Evolutionary conservation across 2,329 filamentous ascomycete species (phyloP).

Genomic region (Penicillium capsulatum): DNA sequence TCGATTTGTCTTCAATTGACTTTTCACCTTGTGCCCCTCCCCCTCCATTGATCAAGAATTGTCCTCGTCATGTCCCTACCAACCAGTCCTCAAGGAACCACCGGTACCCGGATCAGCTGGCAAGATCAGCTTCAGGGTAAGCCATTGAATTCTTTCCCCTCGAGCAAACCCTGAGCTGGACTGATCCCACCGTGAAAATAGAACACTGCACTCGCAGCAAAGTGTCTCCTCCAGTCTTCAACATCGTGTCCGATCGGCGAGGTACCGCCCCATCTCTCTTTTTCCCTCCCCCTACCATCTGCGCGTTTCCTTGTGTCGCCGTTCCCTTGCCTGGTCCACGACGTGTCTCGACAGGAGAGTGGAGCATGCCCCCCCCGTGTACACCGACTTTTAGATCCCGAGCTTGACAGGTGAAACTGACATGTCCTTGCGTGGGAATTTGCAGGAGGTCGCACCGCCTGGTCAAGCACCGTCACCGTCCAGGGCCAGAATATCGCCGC

Average conservation of each 20-base stretch:
- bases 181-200: no score
- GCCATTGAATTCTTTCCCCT: slow-evolving; percentile 13
- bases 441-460: slow-evolving; percentile 80
- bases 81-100: slow-evolving; percentile 22
- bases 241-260: slow-evolving; percentile 70
- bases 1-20: slow-evolving; percentile 7
- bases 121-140: slow-evolving; percentile 57
- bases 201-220: slow-evolving; percentile 57
- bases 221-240: slow-evolving; percentile 57
- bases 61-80: slow-evolving; percentile 22
- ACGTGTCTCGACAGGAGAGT: slow-evolving; percentile 23
- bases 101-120: slow-evolving; percentile 41
- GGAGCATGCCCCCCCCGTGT: slow-evolving; percentile 26
- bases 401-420: slow-evolving; percentile 22
- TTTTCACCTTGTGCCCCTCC: no score
- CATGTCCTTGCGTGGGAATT: slow-evolving; percentile 19
- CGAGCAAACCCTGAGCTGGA: no score
- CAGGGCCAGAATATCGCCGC: slow-evolving; percentile 62
- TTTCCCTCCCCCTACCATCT: slow-evolving; percentile 24
- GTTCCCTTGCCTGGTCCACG: slow-evolving; percentile 7
- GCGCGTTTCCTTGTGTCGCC: slow-evolving; percentile 1
- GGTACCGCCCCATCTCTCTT: slow-evolving; percentile 46
- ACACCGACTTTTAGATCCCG: slow-evolving; percentile 34
- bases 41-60: no score
- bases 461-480: slow-evolving; percentile 78